These are phyloP conservation scores for Auricularia cornea DNA, from an alignment of 768 basidiomycete genomes.

Conservation along the genomic window DNA sequence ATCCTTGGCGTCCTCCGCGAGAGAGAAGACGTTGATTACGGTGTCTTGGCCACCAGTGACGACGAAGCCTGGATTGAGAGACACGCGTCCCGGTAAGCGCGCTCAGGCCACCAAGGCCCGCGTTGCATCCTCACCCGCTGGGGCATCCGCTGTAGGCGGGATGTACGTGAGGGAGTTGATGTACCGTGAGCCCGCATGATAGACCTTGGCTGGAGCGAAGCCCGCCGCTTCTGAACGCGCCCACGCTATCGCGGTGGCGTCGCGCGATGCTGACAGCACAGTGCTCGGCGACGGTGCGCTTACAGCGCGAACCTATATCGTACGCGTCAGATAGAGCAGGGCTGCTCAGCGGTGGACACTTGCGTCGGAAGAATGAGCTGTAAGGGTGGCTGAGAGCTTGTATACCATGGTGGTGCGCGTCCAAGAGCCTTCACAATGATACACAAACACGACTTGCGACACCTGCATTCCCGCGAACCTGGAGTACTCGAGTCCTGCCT, in stretches of 20 bases:
- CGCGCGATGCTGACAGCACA: constrained; percentile 85
- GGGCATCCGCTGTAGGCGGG: constrained; percentile 55
- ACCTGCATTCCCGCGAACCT: no score
- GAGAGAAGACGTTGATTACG: constrained; percentile 74
- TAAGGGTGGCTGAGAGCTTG: constrained; percentile 67
- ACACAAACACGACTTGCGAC: not conserved
- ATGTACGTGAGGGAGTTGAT: constrained; percentile 79
- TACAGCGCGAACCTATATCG: constrained; percentile 68
- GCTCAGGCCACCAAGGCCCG: not conserved
- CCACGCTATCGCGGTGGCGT: constrained; percentile 88
- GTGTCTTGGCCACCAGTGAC: constrained; percentile 87
- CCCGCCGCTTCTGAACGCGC: constrained; percentile 39
- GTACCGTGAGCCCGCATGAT: constrained; percentile 61
- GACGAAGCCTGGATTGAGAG: constrained; percentile 52
- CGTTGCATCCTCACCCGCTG: constrained; percentile 21
- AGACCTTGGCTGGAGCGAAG: constrained; percentile 47
- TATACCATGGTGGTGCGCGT: constrained; percentile 45
- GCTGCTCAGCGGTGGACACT: constrained; percentile 23
- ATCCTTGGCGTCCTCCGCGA: constrained; percentile 43
- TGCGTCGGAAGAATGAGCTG: constrained; percentile 68
- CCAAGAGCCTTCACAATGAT: not conserved
- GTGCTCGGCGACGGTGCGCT: constrained; percentile 66
- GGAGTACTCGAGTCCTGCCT: no score
- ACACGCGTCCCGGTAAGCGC: not conserved
- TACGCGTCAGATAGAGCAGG: constrained; percentile 15